Percentiles rank a stretch among this genome's conserved stretches.
These are phyloP conservation scores for Yueomyces sp. DNA, from an alignment of 805 yeast genomes.

Conservation along the genomic window DNA sequence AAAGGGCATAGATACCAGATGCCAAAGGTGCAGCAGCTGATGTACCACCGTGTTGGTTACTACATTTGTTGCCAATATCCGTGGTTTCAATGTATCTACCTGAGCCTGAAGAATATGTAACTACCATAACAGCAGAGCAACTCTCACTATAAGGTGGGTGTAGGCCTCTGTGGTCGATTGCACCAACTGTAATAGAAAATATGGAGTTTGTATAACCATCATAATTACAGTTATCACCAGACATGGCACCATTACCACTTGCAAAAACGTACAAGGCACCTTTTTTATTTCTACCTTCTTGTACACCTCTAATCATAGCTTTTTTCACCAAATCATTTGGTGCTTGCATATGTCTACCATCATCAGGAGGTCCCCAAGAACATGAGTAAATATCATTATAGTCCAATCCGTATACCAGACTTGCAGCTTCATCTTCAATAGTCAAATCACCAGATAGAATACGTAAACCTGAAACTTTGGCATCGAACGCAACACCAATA, in stretches of 20 bases:
- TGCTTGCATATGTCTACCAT: constrained; percentile 74
- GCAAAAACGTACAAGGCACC: constrained; percentile 94
- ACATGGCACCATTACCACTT: constrained; percentile 80
- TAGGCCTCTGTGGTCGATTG: constrained; percentile 72
- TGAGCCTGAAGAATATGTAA: constrained; percentile 84
- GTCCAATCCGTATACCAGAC: constrained; percentile 68
- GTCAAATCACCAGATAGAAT: constrained; percentile 73
- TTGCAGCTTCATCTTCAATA: constrained; percentile 81
- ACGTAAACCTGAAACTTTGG: constrained; percentile 81
- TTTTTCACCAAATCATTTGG: constrained; percentile 70
- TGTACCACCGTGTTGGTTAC: constrained; percentile 81
- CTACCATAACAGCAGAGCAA: constrained; percentile 89
- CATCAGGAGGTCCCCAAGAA: constrained; percentile 97
- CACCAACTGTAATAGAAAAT: constrained; percentile 88
- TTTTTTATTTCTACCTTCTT: constrained; percentile 64
- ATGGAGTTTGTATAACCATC: constrained; percentile 97
- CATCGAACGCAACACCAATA: constrained; percentile 86
- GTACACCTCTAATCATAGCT: constrained; percentile 75
- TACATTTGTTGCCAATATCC: constrained; percentile 56
- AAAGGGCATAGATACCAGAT: constrained; percentile 85
- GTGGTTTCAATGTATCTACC: constrained; percentile 85
- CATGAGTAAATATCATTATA: constrained; percentile 90
- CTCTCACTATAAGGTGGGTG: constrained; percentile 89
- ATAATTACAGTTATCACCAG: constrained; percentile 84
- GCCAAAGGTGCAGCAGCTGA: constrained; percentile 99